Base-by-base conservation (phyloP, 2,329 filamentous ascomycete species). In the Metarhizium guizhouense region DNA sequence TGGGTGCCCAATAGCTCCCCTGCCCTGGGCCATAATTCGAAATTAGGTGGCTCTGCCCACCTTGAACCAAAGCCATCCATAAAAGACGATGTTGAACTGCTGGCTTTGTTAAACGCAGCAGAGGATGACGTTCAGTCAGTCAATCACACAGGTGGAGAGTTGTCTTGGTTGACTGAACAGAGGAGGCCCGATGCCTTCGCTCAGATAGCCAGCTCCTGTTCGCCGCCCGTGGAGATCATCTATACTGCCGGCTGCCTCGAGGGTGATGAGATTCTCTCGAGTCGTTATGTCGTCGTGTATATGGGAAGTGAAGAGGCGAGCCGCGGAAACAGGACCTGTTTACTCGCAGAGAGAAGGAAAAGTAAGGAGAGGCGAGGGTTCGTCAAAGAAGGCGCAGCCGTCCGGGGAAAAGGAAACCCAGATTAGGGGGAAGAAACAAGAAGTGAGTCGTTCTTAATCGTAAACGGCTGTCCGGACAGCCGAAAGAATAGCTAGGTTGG, bases 1-100 rank as follows among this genome's bases (percentile, higher is more conserved):
- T 64, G 63, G 56, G 67, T 68, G 36, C 60, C 58, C 54, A 70
- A 70, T 36, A 43, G n/a, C 32, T 59, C 54, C 40, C 47, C 16
- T 50, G 25, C 58, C 57, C 50, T 47, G 52, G 40, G 38, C 18
- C 32, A 59, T 36, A 61, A 48, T 42, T 56, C 57, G 30, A 55
- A 55, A 34, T 56, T 59, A 18, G 55, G 59, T 20, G 52, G 40
- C 25, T 54, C 52, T n/a, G 47, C 42, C 50, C 25, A 57, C 43
- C 48, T 47, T 47, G 36, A 54, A 14, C 25, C 56, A 32, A 30
- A 47, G 16, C 51, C 57, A 56, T 53, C 47, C 54, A 54, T 56
- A 14, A 30, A 30, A 6, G 25, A 30, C 45, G 11, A 48, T n/a
- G 52, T 18, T 13, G 18, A 20, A 18, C n/a, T 45, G n/a, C 16